Base-by-base conservation (phyloP, 1,139 yeast genomes). In the Hyphopichia fennica region DNA sequence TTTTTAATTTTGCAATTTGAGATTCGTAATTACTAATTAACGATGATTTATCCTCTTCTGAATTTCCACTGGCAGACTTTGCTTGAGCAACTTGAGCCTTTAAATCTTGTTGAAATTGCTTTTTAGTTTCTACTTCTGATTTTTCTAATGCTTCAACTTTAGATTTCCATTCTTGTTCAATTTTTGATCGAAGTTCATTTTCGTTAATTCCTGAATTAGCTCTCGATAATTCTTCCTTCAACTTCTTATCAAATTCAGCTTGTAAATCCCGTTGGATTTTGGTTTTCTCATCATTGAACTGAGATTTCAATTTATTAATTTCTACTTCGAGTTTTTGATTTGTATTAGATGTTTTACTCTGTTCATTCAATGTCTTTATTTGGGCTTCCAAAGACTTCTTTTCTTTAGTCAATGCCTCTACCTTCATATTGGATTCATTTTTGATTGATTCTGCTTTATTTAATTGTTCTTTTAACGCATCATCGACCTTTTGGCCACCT, bases 1-100 rank as follows among this genome's bases (percentile, higher is more conserved):
- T 50, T 38, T 62, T 62, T 42, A 73, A 54, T 8, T 48, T 41
- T 11, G 50, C 56, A 28, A 67, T 55, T 40, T 64, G 57, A 2
- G 43, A 50, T 40, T 58, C 61, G 39, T 52, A 54, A 32, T 56
- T 49, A 39, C 53, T 47, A 14, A 35, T 36, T 20, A 50, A 37
- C 25, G 41, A 51, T 22, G 41, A 40, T 9, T 28, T 39, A 1
- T 34, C 40, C 9, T 35, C 47, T 15, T 41, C 43, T 25, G 42
- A 30, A n/a, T 45, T 18, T 25, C 39, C 39, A 33, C 32, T 45
- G 11, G 43, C 27, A 17, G 23, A 34, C n/a, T 37, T 43, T 10
- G 41, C 10, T 13, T 42, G 41, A 28, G 46, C 43, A 9, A 43
- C 43, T 32, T 47, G 46, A 37, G 48, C 42, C 8, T 43, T 20